These are phyloP conservation scores for Diaporthe sp. DNA, from an alignment of 2,329 filamentous ascomycete species.

Conservation along the genomic window DNA sequence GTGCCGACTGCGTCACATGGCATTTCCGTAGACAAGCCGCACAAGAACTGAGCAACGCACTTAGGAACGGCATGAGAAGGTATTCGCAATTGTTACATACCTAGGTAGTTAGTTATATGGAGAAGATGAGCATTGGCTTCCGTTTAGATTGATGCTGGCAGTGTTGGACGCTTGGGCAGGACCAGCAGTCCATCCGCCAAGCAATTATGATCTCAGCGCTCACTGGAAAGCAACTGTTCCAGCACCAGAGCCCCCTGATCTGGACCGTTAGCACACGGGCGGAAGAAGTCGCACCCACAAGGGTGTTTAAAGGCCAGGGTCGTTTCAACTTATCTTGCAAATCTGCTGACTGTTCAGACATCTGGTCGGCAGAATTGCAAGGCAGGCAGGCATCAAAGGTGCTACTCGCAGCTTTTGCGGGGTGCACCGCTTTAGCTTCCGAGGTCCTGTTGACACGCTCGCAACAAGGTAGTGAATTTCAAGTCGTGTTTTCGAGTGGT, in stretches of 20 bases:
- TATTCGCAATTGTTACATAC: too few species aligned
- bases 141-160: too few species aligned
- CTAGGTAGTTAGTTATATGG: too few species aligned
- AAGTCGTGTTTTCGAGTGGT: not conserved
- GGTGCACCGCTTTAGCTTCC: not conserved
- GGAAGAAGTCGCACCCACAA: not conserved
- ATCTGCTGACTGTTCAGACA: not conserved
- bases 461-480: not conserved
- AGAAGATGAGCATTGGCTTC: too few species aligned
- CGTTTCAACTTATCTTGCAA: not conserved
- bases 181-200: not conserved
- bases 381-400: not conserved
- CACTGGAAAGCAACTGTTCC: too few species aligned
- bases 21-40: too few species aligned
- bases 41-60: too few species aligned
- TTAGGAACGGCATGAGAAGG: too few species aligned
- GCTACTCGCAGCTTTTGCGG: too few species aligned
- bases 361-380: not conserved
- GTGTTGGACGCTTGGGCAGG: too few species aligned
- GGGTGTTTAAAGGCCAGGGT: not conserved
- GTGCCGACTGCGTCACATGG: too few species aligned
- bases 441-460: not conserved
- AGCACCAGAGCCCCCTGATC: not conserved
- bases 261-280: too few species aligned
- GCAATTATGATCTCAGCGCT: not conserved